A percentile compares a stretch with the other conserved stretches of the same genome.
These are phyloP conservation scores for Brachypodium distachyon DNA, from an alignment of 202 grass and related monocot genomes.

Conservation along the genomic window DNA sequence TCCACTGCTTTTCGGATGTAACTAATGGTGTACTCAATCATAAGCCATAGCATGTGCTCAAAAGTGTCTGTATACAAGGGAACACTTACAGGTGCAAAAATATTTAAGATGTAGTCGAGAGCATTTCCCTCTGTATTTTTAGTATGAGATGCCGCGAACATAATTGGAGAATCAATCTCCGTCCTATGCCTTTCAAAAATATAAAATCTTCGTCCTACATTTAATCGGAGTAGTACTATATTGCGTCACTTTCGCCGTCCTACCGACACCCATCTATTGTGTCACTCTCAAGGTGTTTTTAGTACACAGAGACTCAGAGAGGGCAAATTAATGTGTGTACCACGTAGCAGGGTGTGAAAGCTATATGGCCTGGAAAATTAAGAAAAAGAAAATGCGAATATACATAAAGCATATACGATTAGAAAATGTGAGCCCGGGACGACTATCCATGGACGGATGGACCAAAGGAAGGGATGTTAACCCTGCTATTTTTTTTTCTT, in stretches of 20 bases:
- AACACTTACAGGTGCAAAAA: neutral
- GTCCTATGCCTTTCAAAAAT: neutral
- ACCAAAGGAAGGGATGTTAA: too few species aligned
- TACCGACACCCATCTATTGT: neutral
- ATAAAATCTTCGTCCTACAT: neutral
- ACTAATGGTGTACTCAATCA: too few species aligned
- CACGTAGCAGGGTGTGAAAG: too few species aligned
- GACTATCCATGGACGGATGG: too few species aligned
- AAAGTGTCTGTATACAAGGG: neutral
- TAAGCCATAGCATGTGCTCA: too few species aligned
- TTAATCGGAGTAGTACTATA: neutral
- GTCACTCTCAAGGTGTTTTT: neutral
- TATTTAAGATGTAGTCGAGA: neutral
- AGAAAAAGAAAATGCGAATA: too few species aligned
- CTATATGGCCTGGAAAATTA: too few species aligned
- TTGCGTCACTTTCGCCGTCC: neutral
- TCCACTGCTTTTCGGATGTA: neutral
- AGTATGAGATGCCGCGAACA: neutral
- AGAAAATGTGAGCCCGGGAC: too few species aligned
- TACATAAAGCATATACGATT: too few species aligned
- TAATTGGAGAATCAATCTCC: neutral
- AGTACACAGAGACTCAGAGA: neutral
- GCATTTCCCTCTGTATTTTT: neutral
- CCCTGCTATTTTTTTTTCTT: too few species aligned
- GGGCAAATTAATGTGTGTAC: neutral